These are phyloP conservation scores for Talaromyces sp. DNA, from an alignment of 2,329 filamentous ascomycete species.

Conservation along the genomic window DNA sequence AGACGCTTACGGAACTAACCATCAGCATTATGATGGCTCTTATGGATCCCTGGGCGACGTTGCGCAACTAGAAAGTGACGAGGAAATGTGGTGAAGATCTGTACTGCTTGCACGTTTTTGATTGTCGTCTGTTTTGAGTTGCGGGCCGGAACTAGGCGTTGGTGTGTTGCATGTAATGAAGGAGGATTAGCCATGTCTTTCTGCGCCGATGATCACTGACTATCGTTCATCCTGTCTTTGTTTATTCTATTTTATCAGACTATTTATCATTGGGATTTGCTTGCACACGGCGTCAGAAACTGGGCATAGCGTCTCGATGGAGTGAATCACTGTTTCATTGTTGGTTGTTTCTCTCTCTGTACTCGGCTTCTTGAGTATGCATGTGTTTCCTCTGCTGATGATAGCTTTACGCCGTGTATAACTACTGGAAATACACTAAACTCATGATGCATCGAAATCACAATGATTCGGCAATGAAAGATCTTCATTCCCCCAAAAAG, in stretches of 20 bases:
- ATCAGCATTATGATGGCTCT: slow-evolving; percentile 30
- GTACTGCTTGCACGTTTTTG: slow-evolving; percentile 12
- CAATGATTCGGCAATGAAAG: background rate
- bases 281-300: slow-evolving; percentile 18
- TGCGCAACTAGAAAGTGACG: slow-evolving; percentile 41
- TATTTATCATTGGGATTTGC: slow-evolving; percentile 11
- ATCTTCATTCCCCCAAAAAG: background rate
- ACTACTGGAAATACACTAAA: background rate
- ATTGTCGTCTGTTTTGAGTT: background rate
- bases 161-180: slow-evolving; percentile 26
- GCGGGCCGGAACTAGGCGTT: slow-evolving; percentile 23
- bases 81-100: slow-evolving; percentile 48
- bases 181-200: background rate
- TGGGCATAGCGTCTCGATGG: slow-evolving; percentile 21
- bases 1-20: slow-evolving; percentile 32
- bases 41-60: slow-evolving; percentile 42
- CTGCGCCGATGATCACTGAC: background rate
- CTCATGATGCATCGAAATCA: background rate
- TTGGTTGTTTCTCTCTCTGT: background rate
- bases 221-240: background rate
- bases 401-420: background rate
- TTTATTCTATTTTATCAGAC: background rate
- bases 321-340: slow-evolving; percentile 13
- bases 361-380: background rate
- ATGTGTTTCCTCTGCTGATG: background rate